A percentile compares a stretch with the other conserved stretches of the same genome.
Conservation (phyloP, 208 protist genomes). For the Trypanosoma scelopori region DNA sequence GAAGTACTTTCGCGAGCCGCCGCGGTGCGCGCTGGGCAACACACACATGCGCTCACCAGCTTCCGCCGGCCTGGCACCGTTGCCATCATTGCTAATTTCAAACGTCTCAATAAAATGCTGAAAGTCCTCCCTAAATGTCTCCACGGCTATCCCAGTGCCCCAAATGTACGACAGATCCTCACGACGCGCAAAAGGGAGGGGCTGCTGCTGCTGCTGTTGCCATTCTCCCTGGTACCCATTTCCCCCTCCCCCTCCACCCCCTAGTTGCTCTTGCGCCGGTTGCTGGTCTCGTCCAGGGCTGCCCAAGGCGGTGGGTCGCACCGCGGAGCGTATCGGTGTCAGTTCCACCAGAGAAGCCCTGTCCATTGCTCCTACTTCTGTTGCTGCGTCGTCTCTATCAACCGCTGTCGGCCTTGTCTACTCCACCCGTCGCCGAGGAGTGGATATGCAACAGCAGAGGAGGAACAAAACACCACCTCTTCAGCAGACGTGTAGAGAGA, state of each 20-base stretch:
- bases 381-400: background rate
- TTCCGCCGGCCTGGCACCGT: background rate
- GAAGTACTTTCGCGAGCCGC: conserved; percentile 41
- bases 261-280: background rate
- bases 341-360: conserved; percentile 31
- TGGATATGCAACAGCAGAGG: no score
- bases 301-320: background rate
- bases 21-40: conserved; percentile 3
- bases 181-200: conserved; percentile 30
- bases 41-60: background rate
- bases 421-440: no score
- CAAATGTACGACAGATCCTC: conserved; percentile 90
- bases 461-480: no score
- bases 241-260: no score
- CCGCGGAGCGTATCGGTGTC: conserved; percentile 28
- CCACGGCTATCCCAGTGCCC: conserved; percentile 87
- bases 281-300: background rate
- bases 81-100: conserved; percentile 22
- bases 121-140: conserved; percentile 79
- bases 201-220: conserved; percentile 3
- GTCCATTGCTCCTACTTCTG: conserved; percentile 8
- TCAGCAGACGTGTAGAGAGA: no score
- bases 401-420: no score
- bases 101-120: conserved; percentile 81
- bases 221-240: no score